A percentile compares a stretch with the other conserved stretches of the same genome.
These are phyloP conservation scores for Solanum gracilifrons DNA, from an alignment of 257 asterid species.

Conservation along the genomic window DNA sequence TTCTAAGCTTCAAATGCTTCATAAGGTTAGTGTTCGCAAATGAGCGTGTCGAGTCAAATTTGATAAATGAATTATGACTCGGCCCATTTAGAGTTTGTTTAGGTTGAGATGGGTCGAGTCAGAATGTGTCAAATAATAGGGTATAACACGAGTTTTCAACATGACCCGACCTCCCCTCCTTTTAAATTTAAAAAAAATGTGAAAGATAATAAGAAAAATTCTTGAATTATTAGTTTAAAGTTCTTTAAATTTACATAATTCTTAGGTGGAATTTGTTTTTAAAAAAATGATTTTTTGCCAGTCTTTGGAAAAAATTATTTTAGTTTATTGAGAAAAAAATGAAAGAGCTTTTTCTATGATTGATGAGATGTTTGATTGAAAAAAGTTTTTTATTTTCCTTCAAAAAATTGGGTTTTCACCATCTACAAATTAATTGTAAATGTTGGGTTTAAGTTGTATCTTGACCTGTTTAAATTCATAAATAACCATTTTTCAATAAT, in stretches of 20 bases:
- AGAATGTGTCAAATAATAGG: background rate
- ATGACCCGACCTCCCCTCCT: background rate
- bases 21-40: constrained; percentile 21
- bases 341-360: background rate
- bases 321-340: background rate
- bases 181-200: background rate
- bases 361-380: background rate
- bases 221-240: background rate
- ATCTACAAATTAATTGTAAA: background rate
- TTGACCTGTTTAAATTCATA: background rate
- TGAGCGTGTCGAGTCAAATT: background rate
- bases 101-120: background rate
- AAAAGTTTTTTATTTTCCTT: background rate
- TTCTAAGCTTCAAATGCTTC: constrained; percentile 19
- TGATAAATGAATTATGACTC: background rate
- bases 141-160: background rate
- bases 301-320: background rate
- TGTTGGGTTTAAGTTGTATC: background rate
- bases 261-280: background rate
- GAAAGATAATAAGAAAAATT: background rate
- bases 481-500: background rate
- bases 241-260: background rate
- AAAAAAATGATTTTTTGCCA: background rate
- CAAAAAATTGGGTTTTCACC: background rate
- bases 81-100: background rate